A percentile compares a stretch with the other conserved stretches of the same genome.
Conservation (phyloP, 2,329 filamentous ascomycete species). For the Alternaria longipes region DNA sequence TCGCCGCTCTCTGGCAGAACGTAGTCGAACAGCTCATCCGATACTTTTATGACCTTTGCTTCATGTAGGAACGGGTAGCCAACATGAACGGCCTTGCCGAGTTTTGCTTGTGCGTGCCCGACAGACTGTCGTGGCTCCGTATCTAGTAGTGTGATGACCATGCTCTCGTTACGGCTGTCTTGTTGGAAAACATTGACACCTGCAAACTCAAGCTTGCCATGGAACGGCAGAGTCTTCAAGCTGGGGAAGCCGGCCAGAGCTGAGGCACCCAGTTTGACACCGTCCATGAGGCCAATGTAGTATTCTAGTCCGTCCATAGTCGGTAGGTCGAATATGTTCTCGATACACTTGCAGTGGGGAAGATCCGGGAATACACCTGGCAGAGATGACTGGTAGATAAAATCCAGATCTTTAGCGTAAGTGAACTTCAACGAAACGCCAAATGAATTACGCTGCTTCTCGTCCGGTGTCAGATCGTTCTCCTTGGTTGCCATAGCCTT, state of each 20-base stretch:
- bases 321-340: conserved; percentile 96
- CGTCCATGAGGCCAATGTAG: conserved; percentile 82
- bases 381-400: conserved; percentile 85
- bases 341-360: conserved; percentile 84
- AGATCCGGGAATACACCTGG: conserved; percentile 91
- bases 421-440: conserved; percentile 94
- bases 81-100: conserved; percentile 87
- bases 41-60: conserved; percentile 86
- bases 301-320: conserved; percentile 89
- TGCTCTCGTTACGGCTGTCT: conserved; percentile 95
- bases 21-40: conserved; percentile 94
- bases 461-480: conserved; percentile 75
- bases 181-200: conserved; percentile 95
- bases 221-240: conserved; percentile 84
- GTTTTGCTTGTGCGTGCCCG: conserved; percentile 76
- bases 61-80: conserved; percentile 97
- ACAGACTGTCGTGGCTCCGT: conserved; percentile 75
- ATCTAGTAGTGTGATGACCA: conserved; percentile 85
- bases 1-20: conserved; percentile 71
- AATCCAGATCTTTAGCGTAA: conserved; percentile 79
- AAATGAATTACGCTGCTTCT: conserved; percentile 86
- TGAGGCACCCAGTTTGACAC: conserved; percentile 79
- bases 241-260: conserved; percentile 96
- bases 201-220: conserved; percentile 82
- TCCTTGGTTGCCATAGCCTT: conserved; percentile 88